phyloP scores from a whole-genome alignment of 2,329 filamentous ascomycete genomes.

The Phialocephala sp. region DNA sequence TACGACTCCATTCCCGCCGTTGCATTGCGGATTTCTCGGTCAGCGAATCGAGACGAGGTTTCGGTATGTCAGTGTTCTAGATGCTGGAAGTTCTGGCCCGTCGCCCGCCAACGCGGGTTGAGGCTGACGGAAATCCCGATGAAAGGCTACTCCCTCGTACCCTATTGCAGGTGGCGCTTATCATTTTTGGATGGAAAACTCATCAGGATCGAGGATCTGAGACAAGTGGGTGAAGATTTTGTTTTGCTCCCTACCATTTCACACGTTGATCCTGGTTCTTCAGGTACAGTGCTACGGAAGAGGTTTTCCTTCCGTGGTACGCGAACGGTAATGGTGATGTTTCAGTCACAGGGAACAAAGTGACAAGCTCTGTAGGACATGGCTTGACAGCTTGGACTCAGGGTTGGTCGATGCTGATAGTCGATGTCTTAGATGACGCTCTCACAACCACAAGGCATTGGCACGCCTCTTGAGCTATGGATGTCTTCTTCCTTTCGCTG shows the following conservation, averaged over 20 bases:
- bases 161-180: background rate
- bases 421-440: slow-evolving; percentile 1
- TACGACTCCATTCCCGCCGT: background rate
- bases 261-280: background rate
- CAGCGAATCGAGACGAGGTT: slow-evolving; percentile 3
- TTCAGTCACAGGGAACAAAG: background rate
- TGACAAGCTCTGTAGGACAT: background rate
- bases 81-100: background rate
- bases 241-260: background rate
- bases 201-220: background rate
- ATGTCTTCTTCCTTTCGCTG: background rate
- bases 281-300: slow-evolving; percentile 1
- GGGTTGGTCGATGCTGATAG: background rate
- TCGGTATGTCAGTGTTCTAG: slow-evolving; percentile 6
- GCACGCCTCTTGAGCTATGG: background rate
- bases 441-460: background rate
- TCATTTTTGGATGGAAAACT: background rate
- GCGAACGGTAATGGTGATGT: background rate
- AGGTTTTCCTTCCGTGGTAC: background rate
- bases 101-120: background rate
- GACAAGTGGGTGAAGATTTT: background rate
- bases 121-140: slow-evolving; percentile 3
- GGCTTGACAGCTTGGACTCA: slow-evolving; percentile 1
- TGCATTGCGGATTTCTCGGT: background rate
- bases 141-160: background rate